These are phyloP conservation scores for Xylariaceae sp. DNA, from an alignment of 2,329 filamentous ascomycete genomes.

Conservation along the genomic window DNA sequence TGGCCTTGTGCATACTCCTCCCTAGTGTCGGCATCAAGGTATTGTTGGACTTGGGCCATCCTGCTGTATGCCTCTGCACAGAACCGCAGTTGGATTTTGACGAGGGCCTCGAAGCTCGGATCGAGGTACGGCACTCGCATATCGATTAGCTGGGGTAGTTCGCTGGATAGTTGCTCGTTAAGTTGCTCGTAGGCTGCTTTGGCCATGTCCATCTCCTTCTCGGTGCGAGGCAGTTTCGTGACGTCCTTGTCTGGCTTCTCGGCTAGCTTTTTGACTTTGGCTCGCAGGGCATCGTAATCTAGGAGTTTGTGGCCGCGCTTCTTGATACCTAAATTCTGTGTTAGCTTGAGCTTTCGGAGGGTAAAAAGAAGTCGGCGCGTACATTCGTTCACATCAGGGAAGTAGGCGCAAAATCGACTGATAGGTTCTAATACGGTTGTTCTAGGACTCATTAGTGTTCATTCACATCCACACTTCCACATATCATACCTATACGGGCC, in stretches of 20 bases:
- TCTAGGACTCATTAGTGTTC: constrained; percentile 48
- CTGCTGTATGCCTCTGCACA: constrained; percentile 96
- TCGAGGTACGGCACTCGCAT: constrained; percentile 96
- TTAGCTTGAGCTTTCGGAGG: constrained; percentile 26
- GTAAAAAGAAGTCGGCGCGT: constrained; percentile 39
- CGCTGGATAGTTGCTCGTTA: constrained; percentile 92
- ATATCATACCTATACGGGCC: constrained; percentile 79
- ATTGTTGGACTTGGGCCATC: constrained; percentile 99
- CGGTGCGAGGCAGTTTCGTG: constrained; percentile 91
- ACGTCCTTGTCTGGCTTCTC: constrained; percentile 99
- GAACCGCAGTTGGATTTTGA: constrained; percentile 98
- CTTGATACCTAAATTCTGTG: constrained; percentile 75
- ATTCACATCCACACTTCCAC: not conserved
- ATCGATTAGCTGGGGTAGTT: constrained; percentile 95
- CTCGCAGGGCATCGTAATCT: constrained; percentile 95
- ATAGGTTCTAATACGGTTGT: constrained; percentile 96
- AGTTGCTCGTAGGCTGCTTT: constrained; percentile 93
- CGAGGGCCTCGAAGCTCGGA: constrained; percentile 94
- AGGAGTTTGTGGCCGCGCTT: constrained; percentile 98
- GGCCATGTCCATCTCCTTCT: constrained; percentile 96
- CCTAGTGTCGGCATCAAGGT: constrained; percentile 91
- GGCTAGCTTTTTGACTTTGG: constrained; percentile 94
- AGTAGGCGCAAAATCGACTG: constrained; percentile 95
- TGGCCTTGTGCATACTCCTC: constrained; percentile 96
- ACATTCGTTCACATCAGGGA: constrained; percentile 98